Evolutionary conservation across 2,329 filamentous ascomycete genomes (phyloP).

Genomic region (Ophiosphaerella narmari): DNA sequence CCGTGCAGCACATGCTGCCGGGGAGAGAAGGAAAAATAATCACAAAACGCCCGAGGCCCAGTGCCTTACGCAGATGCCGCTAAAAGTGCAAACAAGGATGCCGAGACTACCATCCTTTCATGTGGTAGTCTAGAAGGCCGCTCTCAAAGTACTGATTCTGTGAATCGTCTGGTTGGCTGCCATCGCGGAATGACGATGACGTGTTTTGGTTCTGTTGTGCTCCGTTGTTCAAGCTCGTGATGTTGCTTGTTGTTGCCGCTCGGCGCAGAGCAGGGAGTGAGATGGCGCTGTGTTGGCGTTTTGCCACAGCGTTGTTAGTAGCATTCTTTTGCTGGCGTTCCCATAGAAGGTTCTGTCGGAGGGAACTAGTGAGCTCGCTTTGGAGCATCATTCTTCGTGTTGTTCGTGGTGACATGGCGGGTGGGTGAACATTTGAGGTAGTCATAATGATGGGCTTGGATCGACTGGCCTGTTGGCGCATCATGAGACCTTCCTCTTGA

Average conservation of each 20-base stretch:
- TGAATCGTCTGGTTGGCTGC: slow-evolving; percentile 59
- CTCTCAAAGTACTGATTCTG: slow-evolving; percentile 83
- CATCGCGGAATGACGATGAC: slow-evolving; percentile 60
- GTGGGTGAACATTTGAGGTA: slow-evolving; percentile 69
- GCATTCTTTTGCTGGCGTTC: slow-evolving; percentile 94
- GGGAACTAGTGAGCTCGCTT: slow-evolving; percentile 89
- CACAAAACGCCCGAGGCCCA: slow-evolving; percentile 38
- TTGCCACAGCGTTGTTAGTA: slow-evolving; percentile 84
- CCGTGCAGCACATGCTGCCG: slow-evolving; percentile 24
- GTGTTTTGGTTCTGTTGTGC: slow-evolving; percentile 49
- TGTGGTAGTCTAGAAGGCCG: slow-evolving; percentile 76
- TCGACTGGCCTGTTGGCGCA: slow-evolving; percentile 62
- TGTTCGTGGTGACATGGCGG: slow-evolving; percentile 85
- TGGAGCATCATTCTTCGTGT: slow-evolving; percentile 95
- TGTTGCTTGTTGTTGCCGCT: slow-evolving; percentile 69
- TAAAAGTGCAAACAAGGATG: slow-evolving; percentile 39
- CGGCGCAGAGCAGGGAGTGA: slow-evolving; percentile 39
- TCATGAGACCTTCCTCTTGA: slow-evolving; percentile 62
- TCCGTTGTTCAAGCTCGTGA: slow-evolving; percentile 83
- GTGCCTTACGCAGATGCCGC: slow-evolving; percentile 44
- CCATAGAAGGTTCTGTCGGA: slow-evolving; percentile 89
- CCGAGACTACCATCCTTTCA: slow-evolving; percentile 64
- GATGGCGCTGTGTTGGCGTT: slow-evolving; percentile 75
- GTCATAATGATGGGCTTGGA: slow-evolving; percentile 82
- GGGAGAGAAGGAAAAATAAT: slow-evolving; percentile 17